Evolutionary conservation across 805 yeast genomes (phyloP).

Genomic region (Kluyveromyces nonfermentans): DNA sequence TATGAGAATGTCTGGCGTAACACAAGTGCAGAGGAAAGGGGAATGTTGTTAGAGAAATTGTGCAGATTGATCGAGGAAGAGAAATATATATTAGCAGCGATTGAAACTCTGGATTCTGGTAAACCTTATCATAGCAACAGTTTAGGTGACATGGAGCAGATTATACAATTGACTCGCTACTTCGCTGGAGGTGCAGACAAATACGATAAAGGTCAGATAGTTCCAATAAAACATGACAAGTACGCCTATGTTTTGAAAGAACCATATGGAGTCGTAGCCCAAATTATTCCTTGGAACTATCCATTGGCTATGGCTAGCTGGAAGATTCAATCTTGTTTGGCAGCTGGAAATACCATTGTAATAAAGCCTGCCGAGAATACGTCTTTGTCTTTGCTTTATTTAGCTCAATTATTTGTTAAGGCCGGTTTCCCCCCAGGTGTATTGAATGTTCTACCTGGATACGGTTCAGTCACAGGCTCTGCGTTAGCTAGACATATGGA

Average conservation of each 20-base stretch:
- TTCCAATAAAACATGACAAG: slow-evolving; percentile 50
- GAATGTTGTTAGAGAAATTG: slow-evolving; percentile 34
- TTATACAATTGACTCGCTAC: slow-evolving; percentile 46
- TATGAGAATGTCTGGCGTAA: slow-evolving; percentile 37
- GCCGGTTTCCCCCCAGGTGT: slow-evolving; percentile 40
- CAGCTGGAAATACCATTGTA: slow-evolving; percentile 36
- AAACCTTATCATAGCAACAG: slow-evolving; percentile 43
- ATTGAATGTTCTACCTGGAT: slow-evolving; percentile 34
- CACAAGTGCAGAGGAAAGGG: slow-evolving; percentile 36
- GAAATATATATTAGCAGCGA: slow-evolving; percentile 39
- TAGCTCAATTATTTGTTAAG: slow-evolving; percentile 31
- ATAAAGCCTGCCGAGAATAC: slow-evolving; percentile 39
- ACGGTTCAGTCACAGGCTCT: slow-evolving; percentile 32
- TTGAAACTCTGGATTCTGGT: slow-evolving; percentile 50
- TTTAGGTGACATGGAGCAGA: slow-evolving; percentile 45
- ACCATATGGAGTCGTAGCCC: slow-evolving; percentile 42
- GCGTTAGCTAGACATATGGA: slow-evolving; percentile 34
- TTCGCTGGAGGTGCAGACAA: slow-evolving; percentile 66
- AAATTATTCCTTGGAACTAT: slow-evolving; percentile 41
- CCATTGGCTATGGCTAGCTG: slow-evolving; percentile 39
- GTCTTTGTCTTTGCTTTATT: slow-evolving; percentile 34
- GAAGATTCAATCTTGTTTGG: slow-evolving; percentile 45
- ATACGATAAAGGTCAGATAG: slow-evolving; percentile 43
- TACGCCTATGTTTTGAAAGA: slow-evolving; percentile 40
- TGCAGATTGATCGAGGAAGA: slow-evolving; percentile 39